Conservation (phyloP, 257 asterid species). For the Scutellaria galericulata region DNA sequence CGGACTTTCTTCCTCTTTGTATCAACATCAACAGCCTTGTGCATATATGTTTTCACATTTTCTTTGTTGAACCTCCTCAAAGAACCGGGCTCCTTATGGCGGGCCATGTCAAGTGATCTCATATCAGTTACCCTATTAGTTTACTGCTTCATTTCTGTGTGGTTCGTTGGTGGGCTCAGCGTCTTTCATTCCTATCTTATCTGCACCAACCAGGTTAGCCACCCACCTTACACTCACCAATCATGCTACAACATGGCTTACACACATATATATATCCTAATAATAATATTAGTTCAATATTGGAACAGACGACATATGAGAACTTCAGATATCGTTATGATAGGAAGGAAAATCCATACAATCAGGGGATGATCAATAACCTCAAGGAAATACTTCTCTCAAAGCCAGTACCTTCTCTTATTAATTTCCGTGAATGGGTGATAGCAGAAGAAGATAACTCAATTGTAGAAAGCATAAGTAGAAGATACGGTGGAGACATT, state of each 20-base stretch:
- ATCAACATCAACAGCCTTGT: constrained; percentile 71
- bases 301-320: constrained; percentile 83
- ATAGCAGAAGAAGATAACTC: constrained; percentile 64
- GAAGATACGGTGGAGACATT: constrained; percentile 50
- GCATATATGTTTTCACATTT: constrained; percentile 85
- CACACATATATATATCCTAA: neutral
- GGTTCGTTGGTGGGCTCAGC: constrained; percentile 94
- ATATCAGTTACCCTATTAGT: constrained; percentile 60
- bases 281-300: constrained; percentile 16
- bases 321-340: constrained; percentile 88
- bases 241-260: constrained; percentile 7
- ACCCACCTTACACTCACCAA: neutral
- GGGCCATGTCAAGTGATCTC: constrained; percentile 58
- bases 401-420: constrained; percentile 48
- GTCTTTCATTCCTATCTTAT: constrained; percentile 82
- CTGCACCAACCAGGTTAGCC: constrained; percentile 80
- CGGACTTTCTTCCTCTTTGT: constrained; percentile 77
- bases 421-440: constrained; percentile 81
- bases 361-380: constrained; percentile 59
- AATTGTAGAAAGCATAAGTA: constrained; percentile 44
- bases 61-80: constrained; percentile 64
- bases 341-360: constrained; percentile 77
- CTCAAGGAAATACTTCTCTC: constrained; percentile 68
- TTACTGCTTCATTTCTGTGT: constrained; percentile 81
- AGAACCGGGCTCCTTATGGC: constrained; percentile 60